These are phyloP conservation scores for Crithidia fasciculata DNA, from an alignment of 208 protist genomes.

Conservation along the genomic window DNA sequence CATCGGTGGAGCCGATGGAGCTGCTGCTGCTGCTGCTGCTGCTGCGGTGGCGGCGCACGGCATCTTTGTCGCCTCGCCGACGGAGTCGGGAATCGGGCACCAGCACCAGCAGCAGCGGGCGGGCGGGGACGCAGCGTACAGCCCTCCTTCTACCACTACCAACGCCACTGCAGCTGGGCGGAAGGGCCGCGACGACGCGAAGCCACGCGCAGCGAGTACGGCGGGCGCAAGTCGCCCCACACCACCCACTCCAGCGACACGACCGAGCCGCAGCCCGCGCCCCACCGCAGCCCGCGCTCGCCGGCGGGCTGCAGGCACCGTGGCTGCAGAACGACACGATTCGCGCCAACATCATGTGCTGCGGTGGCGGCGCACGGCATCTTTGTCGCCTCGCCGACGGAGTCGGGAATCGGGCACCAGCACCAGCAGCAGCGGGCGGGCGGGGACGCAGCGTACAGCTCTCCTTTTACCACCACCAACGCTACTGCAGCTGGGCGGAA, in stretches of 20 bases:
- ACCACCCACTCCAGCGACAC: constrained; percentile 4
- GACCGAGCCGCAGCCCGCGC: constrained; percentile 4
- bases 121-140: not conserved
- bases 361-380: constrained; percentile 7
- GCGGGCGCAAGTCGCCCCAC: not conserved
- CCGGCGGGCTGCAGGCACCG: constrained; percentile 45
- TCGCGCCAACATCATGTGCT: constrained; percentile 89
- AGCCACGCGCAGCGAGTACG: constrained; percentile 2
- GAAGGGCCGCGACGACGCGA: constrained; percentile 7
- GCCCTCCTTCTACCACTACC: constrained; percentile 2
- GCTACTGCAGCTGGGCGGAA: not conserved
- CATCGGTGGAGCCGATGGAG: not conserved
- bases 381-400: constrained; percentile 26
- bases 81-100: constrained; percentile 17
- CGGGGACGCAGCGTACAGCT: not conserved
- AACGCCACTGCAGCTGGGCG: not conserved
- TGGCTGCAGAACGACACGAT: constrained; percentile 94
- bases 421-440: not conserved
- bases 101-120: not conserved
- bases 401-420: constrained; percentile 7
- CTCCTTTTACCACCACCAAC: constrained; percentile 3
- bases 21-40: not conserved
- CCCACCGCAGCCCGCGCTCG: constrained; percentile 17
- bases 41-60: not conserved
- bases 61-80: constrained; percentile 30